These are phyloP conservation scores for Paraleonurus japonicus DNA, from an alignment of 257 asterid species.

Conservation along the genomic window DNA sequence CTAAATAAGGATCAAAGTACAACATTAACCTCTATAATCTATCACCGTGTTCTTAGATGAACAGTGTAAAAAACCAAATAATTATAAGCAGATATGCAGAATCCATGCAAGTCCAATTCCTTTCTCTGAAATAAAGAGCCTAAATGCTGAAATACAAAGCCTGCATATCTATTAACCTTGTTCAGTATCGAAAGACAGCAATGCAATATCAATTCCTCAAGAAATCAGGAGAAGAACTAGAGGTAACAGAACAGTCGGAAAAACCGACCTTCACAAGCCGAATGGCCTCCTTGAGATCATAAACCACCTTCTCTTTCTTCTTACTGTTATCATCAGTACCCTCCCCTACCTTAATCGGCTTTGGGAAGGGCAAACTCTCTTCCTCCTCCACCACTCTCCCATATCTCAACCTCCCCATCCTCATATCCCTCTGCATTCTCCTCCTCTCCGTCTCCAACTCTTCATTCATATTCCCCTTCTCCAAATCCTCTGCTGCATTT, in stretches of 20 bases:
- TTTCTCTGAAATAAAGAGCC: neutral
- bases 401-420: slow-evolving; percentile 40
- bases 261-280: slow-evolving; percentile 75
- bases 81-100: slow-evolving; percentile 9
- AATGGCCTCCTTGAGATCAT: slow-evolving; percentile 92
- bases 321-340: slow-evolving; percentile 28
- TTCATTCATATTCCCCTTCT: slow-evolving; percentile 31
- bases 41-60: neutral
- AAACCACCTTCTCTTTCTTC: slow-evolving; percentile 59
- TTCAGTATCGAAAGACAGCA: neutral
- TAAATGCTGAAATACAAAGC: slow-evolving; percentile 1
- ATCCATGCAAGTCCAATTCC: neutral
- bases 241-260: neutral
- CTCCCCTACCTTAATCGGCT: slow-evolving; percentile 52
- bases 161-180: neutral
- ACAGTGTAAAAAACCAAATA: neutral
- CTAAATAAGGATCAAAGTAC: neutral
- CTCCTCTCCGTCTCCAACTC: slow-evolving; percentile 68
- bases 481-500: slow-evolving; percentile 31
- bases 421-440: slow-evolving; percentile 47
- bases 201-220: slow-evolving; percentile 3
- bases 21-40: neutral
- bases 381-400: slow-evolving; percentile 44
- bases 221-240: neutral
- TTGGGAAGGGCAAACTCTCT: slow-evolving; percentile 64